Evolutionary conservation across 192 early-diverging fungal species (phyloP).

Genomic region (Coemansia sp.): DNA sequence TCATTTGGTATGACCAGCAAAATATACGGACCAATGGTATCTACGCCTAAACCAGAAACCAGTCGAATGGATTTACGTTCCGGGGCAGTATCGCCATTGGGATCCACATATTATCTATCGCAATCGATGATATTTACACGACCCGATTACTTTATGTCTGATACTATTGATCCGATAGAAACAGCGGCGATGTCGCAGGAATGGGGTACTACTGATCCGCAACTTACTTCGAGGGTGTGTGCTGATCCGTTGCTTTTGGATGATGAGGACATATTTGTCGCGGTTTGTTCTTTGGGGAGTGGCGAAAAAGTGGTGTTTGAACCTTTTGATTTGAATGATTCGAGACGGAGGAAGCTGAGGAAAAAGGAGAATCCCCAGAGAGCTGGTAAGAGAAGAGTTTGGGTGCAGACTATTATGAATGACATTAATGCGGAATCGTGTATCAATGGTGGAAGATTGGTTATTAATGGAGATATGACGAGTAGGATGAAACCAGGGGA

Average conservation of each 20-base stretch:
- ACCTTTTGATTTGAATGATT: slow-evolving; percentile 39
- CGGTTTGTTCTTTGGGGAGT: slow-evolving; percentile 31
- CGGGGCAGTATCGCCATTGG: slow-evolving; percentile 21
- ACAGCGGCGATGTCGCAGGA: slow-evolving; percentile 14
- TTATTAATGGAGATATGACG: slow-evolving; percentile 37
- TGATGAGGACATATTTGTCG: slow-evolving; percentile 43
- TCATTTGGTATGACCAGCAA: slow-evolving; percentile 43
- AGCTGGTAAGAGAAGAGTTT: slow-evolving; percentile 28
- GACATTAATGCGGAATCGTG: slow-evolving; percentile 25
- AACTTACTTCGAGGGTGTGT: slow-evolving; percentile 37
- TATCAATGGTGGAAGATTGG: slow-evolving; percentile 33
- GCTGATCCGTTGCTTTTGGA: slow-evolving; percentile 39
- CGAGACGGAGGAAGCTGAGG: slow-evolving; percentile 16
- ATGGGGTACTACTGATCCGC: slow-evolving; percentile 37
- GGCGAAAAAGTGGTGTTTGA: slow-evolving; percentile 24
- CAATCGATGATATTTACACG: slow-evolving; percentile 41
- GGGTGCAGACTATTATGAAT: slow-evolving; percentile 39
- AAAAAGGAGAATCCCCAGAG: slow-evolving; percentile 15
- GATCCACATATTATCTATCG: slow-evolving; percentile 33
- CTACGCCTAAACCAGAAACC: slow-evolving; percentile 2
- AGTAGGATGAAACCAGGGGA: slow-evolving; percentile 44
- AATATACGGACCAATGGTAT: slow-evolving; percentile 34
- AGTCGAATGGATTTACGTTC: not conserved
- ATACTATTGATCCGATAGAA: slow-evolving; percentile 17
- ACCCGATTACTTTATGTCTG: slow-evolving; percentile 40